Conservation (phyloP, 805 yeast genomes). For the Metschnikowia dekortorum region DNA sequence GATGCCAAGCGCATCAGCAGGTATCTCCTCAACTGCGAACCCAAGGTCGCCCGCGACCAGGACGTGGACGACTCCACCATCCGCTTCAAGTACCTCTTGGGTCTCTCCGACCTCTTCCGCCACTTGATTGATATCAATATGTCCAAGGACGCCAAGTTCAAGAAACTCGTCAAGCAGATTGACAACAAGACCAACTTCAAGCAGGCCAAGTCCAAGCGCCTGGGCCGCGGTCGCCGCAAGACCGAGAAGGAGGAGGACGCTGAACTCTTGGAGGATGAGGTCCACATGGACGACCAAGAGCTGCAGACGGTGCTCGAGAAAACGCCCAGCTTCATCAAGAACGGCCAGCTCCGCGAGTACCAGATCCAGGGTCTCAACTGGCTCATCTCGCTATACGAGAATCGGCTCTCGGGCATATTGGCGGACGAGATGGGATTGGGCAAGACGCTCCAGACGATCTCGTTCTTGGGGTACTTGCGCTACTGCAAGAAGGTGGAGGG, state of each 20-base stretch:
- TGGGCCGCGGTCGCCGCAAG: conserved; percentile 61
- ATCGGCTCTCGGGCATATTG: conserved; percentile 82
- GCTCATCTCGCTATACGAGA: conserved; percentile 85
- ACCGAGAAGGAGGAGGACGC: conserved; percentile 96
- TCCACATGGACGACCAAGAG: conserved; percentile 51
- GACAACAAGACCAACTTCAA: conserved; percentile 47
- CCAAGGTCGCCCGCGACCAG: conserved; percentile 50
- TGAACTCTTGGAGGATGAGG: conserved; percentile 81
- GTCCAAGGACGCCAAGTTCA: conserved; percentile 69
- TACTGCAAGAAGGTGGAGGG: conserved; percentile 77
- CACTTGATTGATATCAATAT: conserved; percentile 83
- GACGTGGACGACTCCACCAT: conserved; percentile 63
- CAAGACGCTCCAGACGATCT: conserved; percentile 89
- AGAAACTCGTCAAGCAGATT: conserved; percentile 51
- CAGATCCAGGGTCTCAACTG: conserved; percentile 95
- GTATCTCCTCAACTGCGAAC: conserved; percentile 34
- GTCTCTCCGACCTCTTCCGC: conserved; percentile 80
- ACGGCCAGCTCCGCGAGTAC: conserved; percentile 79
- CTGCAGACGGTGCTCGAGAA: conserved; percentile 68
- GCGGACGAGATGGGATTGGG: conserved; percentile 99
- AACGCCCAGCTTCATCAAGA: conserved; percentile 68
- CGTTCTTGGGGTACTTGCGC: conserved; percentile 84
- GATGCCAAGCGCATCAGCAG: conserved; percentile 10
- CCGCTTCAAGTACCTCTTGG: conserved; percentile 75
- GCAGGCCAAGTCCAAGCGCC: conserved; percentile 20